phyloP scores from a whole-genome alignment of 495 filamentous ascomycete species.

The Viridothelium virens region DNA sequence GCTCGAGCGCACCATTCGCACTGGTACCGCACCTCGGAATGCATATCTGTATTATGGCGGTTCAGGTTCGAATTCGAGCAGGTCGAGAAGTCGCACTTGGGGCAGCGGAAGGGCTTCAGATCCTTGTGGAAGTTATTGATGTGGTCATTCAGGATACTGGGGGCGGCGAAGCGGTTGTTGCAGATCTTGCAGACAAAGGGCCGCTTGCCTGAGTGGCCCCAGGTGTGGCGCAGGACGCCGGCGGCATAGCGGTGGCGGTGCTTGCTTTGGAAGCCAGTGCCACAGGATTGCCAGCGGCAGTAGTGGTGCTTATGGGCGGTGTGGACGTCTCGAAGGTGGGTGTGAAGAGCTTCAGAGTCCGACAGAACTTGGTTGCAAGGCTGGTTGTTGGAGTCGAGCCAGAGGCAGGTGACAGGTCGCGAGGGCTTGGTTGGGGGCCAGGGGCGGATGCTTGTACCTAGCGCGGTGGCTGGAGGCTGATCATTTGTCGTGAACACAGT shows the following conservation, averaged over 20 bases:
- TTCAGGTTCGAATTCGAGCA: neutral
- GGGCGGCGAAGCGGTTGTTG: neutral
- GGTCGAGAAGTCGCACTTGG: neutral
- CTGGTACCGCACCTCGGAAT: neutral
- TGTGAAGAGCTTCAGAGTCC: neutral
- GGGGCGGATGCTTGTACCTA: neutral
- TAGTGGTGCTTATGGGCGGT: neutral
- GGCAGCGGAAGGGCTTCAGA: neutral
- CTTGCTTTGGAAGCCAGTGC: neutral
- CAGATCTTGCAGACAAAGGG: neutral
- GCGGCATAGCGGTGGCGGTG: neutral
- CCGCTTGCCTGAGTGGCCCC: neutral
- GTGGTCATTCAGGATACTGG: neutral
- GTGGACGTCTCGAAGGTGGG: neutral
- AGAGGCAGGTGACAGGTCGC: neutral
- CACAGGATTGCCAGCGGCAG: conserved; percentile 2
- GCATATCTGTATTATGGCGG: neutral
- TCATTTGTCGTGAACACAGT: neutral
- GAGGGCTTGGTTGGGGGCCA: neutral
- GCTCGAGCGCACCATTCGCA: conserved; percentile 4
- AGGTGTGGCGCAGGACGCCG: neutral
- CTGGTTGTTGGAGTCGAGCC: neutral
- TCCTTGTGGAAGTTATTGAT: neutral
- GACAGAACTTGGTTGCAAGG: conserved; percentile 21
- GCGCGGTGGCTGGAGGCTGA: neutral